A percentile compares a stretch with the other conserved stretches of the same genome.
These are phyloP conservation scores for Aspergillus intermedius DNA, from an alignment of 2,329 filamentous ascomycete species.

Conservation along the genomic window DNA sequence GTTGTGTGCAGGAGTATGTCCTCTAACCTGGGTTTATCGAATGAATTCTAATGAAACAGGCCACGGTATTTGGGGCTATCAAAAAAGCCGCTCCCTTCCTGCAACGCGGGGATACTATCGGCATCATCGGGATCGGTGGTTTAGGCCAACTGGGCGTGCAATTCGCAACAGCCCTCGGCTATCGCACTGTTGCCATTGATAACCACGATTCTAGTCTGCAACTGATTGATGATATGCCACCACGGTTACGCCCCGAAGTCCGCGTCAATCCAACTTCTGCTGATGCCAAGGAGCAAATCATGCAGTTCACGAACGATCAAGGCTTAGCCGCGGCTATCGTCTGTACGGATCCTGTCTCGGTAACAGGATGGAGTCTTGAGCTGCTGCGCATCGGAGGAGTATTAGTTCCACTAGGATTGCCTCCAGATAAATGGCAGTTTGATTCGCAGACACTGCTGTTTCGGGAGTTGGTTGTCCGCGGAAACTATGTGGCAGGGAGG, in stretches of 20 bases:
- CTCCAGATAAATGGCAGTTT: conserved; percentile 5
- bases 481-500: conserved; percentile 3
- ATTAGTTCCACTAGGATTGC: conserved; percentile 5
- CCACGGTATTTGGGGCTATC: conserved; percentile 5
- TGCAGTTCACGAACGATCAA: neutral
- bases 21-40: neutral
- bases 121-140: conserved; percentile 7
- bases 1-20: conserved; percentile 9
- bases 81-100: conserved; percentile 1
- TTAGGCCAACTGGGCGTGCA: conserved; percentile 10
- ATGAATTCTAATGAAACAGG: neutral
- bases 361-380: conserved; percentile 5
- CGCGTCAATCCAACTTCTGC: neutral
- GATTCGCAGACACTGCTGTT: conserved; percentile 5
- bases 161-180: conserved; percentile 6
- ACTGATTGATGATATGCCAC: neutral
- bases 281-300: conserved; percentile 1
- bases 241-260: neutral
- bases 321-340: conserved; percentile 6
- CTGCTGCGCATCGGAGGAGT: conserved; percentile 3
- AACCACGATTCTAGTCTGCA: conserved; percentile 4
- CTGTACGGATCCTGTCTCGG: conserved; percentile 4
- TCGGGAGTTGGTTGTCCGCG: conserved; percentile 4
- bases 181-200: conserved; percentile 7
- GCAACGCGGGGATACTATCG: neutral